Evolutionary conservation across 371 early-diverging fungal genomes (phyloP).

Genomic region (Actinomortierella ambigua): DNA sequence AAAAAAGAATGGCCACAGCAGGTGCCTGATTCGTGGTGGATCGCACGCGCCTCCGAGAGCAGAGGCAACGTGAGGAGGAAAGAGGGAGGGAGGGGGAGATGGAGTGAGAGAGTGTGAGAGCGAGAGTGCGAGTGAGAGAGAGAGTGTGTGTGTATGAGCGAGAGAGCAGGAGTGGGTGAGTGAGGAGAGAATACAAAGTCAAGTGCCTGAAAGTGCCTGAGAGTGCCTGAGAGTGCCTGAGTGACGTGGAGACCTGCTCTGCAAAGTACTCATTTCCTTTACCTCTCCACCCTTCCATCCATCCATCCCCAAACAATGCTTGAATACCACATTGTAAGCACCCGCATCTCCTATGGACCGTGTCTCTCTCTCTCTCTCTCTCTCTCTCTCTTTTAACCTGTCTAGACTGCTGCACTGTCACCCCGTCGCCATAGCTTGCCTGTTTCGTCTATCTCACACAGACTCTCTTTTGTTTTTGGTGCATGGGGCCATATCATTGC

Average conservation of each 20-base stretch:
- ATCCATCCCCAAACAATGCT: constrained; percentile 14
- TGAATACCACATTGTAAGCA: constrained; percentile 39
- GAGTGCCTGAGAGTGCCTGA: too few relatives aligned
- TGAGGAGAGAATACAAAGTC: background rate
- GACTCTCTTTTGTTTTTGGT: too few relatives aligned
- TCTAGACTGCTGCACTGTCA: too few relatives aligned
- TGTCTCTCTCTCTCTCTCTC: too few relatives aligned
- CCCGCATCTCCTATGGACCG: too few relatives aligned
- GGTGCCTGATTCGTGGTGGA: too few relatives aligned
- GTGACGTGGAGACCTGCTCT: background rate
- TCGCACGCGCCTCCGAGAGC: background rate
- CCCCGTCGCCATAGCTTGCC: too few relatives aligned
- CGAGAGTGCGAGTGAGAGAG: background rate
- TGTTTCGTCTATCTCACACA: too few relatives aligned
- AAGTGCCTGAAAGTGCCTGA: background rate
- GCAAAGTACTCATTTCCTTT: background rate
- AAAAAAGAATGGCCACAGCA: too few relatives aligned
- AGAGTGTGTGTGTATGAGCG: constrained; percentile 1
- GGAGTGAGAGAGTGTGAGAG: background rate
- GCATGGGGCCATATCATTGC: too few relatives aligned
- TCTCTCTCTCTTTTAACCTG: too few relatives aligned
- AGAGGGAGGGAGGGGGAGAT: background rate
- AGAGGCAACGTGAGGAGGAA: background rate
- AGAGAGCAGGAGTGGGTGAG: background rate
- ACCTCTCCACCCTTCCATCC: background rate